Conservation (phyloP, 2,329 filamentous ascomycete genomes). For the Aspergillus japonicus region DNA sequence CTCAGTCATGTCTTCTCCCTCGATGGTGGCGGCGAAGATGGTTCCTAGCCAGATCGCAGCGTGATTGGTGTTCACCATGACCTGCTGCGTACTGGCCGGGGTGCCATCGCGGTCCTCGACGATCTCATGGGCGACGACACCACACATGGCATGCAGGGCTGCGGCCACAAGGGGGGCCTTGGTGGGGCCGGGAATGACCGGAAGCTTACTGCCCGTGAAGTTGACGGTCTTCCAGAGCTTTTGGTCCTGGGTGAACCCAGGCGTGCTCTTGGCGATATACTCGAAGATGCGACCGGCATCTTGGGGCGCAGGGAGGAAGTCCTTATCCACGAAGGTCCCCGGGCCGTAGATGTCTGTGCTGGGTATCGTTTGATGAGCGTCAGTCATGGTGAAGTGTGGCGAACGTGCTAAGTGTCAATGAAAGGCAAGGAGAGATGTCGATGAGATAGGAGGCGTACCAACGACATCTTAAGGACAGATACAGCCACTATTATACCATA, state of each 20-base stretch:
- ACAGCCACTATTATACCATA: too few species aligned
- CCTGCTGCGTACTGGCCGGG: background rate
- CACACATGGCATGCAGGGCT: slow-evolving; percentile 1
- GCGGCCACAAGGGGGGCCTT: background rate
- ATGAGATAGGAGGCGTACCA: too few species aligned
- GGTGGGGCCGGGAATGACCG: background rate
- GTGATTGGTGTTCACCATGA: background rate
- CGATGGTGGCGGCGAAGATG: background rate
- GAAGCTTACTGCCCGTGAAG: background rate
- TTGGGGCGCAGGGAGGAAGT: background rate
- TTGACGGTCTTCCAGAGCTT: background rate
- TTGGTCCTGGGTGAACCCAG: background rate
- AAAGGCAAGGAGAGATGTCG: too few species aligned
- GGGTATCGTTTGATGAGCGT: background rate
- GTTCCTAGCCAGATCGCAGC: slow-evolving; percentile 1
- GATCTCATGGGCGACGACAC: background rate
- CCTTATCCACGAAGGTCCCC: background rate
- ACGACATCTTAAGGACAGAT: too few species aligned
- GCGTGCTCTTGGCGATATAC: background rate
- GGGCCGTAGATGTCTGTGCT: slow-evolving; percentile 1
- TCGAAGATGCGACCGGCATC: background rate
- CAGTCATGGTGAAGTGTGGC: background rate
- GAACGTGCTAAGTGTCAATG: too few species aligned
- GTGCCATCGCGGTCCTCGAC: background rate
- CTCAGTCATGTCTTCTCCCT: background rate